Evolutionary conservation across 352 stramenopile genomes (phyloP).

Genomic region (Elongisporangium senticosum): DNA sequence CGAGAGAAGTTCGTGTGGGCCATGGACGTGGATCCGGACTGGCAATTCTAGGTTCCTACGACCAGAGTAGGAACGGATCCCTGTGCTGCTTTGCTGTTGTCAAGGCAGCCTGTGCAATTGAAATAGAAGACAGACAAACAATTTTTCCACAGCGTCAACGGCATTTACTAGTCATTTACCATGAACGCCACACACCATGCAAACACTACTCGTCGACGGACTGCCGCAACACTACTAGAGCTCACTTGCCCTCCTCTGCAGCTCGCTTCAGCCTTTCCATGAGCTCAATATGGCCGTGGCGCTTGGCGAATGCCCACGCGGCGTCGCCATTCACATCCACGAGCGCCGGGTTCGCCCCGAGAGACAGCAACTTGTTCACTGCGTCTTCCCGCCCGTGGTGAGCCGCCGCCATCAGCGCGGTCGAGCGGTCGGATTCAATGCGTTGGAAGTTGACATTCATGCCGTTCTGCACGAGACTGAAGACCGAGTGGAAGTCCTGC

Average conservation of each 20-base stretch:
- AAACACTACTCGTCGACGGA: background rate
- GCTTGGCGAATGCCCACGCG: conserved; percentile 69
- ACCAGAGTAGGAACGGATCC: no score
- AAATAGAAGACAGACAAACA: background rate
- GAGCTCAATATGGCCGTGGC: conserved; percentile 53
- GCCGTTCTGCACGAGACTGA: conserved; percentile 74
- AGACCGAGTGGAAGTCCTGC: conserved; percentile 77
- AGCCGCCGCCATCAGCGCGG: conserved; percentile 71
- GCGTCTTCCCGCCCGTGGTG: conserved; percentile 79
- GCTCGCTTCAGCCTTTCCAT: conserved; percentile 68
- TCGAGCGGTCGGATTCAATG: conserved; percentile 67
- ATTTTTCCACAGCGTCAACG: background rate
- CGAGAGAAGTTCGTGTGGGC: conserved; percentile 99
- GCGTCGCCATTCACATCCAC: conserved; percentile 45
- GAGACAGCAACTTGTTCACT: conserved; percentile 45
- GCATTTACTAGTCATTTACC: background rate
- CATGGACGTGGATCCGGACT: conserved; percentile 96
- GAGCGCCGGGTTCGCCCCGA: conserved; percentile 63
- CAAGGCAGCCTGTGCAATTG: background rate
- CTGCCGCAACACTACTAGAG: background rate
- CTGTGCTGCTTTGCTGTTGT: background rate
- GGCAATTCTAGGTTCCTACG: conserved; percentile 84
- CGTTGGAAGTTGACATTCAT: conserved; percentile 87
- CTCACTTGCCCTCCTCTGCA: conserved; percentile 50
- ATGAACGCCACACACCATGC: background rate